These are phyloP conservation scores for Solanum pennellii DNA, from an alignment of 257 asterid species.

Conservation along the genomic window DNA sequence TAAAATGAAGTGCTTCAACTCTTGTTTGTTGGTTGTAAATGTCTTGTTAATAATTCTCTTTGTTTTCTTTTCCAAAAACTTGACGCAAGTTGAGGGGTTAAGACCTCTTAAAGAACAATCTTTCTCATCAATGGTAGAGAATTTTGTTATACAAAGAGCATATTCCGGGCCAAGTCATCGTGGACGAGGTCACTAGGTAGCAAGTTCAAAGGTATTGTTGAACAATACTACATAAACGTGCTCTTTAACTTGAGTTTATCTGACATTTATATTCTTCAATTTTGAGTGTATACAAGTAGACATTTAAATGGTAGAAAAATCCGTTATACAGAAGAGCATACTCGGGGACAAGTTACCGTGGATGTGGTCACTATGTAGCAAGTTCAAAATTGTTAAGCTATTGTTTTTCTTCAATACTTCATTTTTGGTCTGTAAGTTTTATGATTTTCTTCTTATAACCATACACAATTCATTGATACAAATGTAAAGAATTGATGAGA, in stretches of 20 bases:
- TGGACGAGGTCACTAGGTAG: background rate
- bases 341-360: background rate
- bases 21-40: background rate
- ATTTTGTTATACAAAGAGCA: background rate
- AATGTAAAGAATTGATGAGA: background rate
- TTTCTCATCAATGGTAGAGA: background rate
- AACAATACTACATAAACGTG: background rate
- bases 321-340: background rate
- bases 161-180: slow-evolving; percentile 2
- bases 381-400: background rate
- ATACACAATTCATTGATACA: background rate
- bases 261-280: background rate
- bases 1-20: background rate
- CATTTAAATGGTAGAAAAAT: background rate
- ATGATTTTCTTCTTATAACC: background rate
- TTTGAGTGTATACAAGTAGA: too few relatives aligned
- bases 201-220: background rate
- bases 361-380: background rate
- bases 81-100: background rate
- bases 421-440: background rate
- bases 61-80: background rate
- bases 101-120: background rate
- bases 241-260: background rate
- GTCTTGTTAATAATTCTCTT: background rate
- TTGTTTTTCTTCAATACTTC: background rate